Percentiles rank a stretch among this genome's conserved stretches.
Evolutionary conservation across 2,329 filamentous ascomycete genomes (phyloP).

Genomic region (Botrytis pseudocinerea): DNA sequence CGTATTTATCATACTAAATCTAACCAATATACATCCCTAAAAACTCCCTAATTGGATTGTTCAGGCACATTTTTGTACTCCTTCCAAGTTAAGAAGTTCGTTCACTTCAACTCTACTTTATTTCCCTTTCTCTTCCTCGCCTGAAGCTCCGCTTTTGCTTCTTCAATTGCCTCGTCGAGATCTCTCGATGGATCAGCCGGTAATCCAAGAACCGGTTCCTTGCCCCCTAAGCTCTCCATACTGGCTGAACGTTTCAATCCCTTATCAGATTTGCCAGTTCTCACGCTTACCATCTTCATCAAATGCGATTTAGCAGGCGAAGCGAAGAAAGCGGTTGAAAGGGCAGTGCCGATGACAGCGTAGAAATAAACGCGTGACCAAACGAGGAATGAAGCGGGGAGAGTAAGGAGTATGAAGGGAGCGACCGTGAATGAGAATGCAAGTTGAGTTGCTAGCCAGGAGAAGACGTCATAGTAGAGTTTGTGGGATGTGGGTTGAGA

Average conservation of each 20-base stretch:
- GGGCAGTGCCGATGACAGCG: conserved; percentile 65
- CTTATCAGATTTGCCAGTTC: conserved; percentile 47
- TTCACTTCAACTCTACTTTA: conserved; percentile 36
- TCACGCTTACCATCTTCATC: conserved; percentile 58
- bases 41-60: conserved; percentile 74
- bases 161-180: conserved; percentile 60
- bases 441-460: conserved; percentile 75
- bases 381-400: conserved; percentile 68
- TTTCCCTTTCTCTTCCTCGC: conserved; percentile 33
- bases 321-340: conserved; percentile 72
- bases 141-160: conserved; percentile 53
- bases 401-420: conserved; percentile 81
- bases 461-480: conserved; percentile 80
- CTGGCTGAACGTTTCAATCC: conserved; percentile 53
- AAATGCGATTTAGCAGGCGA: conserved; percentile 70
- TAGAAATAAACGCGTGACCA: conserved; percentile 94
- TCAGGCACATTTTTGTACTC: conserved; percentile 92
- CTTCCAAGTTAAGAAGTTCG: conserved; percentile 60
- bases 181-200: conserved; percentile 74
- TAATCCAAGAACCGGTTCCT: conserved; percentile 72
- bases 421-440: conserved; percentile 79
- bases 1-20: background rate
- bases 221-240: conserved; percentile 56
- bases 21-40: background rate
- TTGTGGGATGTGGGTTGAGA: conserved; percentile 69